phyloP scores from a whole-genome alignment of 768 basidiomycete genomes.

The Phanerochaete carnosa region DNA sequence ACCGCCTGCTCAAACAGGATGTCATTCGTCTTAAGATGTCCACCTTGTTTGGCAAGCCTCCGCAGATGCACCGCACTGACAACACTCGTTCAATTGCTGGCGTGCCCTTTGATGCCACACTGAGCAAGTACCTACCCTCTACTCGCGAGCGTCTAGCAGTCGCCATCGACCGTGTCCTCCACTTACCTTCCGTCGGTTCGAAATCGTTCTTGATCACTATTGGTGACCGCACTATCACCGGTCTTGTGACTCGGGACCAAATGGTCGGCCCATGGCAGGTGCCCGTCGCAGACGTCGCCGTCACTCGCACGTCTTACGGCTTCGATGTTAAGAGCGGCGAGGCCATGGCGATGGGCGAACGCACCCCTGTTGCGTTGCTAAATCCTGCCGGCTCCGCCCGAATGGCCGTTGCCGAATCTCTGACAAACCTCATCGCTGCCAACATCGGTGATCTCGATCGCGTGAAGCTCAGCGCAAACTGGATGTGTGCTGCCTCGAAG shows the following conservation, averaged over 20 bases:
- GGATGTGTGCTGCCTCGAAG: conserved; percentile 97
- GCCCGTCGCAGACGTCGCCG: conserved; percentile 95
- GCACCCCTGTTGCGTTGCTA: conserved; percentile 89
- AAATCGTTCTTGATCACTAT: conserved; percentile 99
- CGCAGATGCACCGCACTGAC: conserved; percentile 82
- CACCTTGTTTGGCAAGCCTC: conserved; percentile 94
- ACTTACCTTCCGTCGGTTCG: conserved; percentile 88
- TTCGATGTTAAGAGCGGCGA: conserved; percentile 84
- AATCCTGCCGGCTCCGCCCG: conserved; percentile 87
- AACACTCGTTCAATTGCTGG: conserved; percentile 38
- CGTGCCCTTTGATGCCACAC: conserved; percentile 65
- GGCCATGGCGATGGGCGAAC: conserved; percentile 98
- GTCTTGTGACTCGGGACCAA: conserved; percentile 93
- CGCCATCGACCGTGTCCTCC: conserved; percentile 82
- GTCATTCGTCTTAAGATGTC: conserved; percentile 92
- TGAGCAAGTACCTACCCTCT: conserved; percentile 63
- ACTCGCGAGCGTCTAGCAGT: conserved; percentile 48
- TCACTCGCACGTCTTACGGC: conserved; percentile 92
- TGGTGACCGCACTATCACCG: conserved; percentile 91
- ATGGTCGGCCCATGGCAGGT: conserved; percentile 99
- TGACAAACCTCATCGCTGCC: conserved; percentile 89
- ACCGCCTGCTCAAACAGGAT: conserved; percentile 72
- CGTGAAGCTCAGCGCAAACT: conserved; percentile 97
- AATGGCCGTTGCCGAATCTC: conserved; percentile 92
- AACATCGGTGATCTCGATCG: conserved; percentile 61